These are phyloP conservation scores for Botryosphaeria agaves DNA, from an alignment of 2,329 filamentous ascomycete genomes.

Conservation along the genomic window DNA sequence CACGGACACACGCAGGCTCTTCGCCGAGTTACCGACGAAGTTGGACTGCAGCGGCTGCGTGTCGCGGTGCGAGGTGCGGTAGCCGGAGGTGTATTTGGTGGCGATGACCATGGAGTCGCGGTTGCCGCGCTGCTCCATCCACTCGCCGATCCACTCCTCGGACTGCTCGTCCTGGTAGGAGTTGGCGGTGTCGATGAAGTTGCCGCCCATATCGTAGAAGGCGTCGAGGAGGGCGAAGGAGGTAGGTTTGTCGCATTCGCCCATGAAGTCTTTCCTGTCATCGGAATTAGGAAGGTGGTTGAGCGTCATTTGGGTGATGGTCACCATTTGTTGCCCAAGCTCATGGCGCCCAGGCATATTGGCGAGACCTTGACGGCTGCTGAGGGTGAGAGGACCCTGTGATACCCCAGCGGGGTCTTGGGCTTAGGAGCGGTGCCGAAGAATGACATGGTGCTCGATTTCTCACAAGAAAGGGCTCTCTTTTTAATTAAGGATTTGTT, in stretches of 20 bases:
- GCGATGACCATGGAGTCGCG: slow-evolving; percentile 24
- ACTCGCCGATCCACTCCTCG: slow-evolving; percentile 26
- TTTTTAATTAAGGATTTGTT: no score
- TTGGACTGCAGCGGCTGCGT: slow-evolving; percentile 20
- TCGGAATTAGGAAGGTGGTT: no score
- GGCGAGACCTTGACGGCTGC: slow-evolving; percentile 15
- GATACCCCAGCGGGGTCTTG: slow-evolving; percentile 5
- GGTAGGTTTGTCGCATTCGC: slow-evolving; percentile 43
- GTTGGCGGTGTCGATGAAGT: slow-evolving; percentile 49
- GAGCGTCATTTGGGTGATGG: no score
- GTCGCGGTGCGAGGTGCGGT: slow-evolving; percentile 9
- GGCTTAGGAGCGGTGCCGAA: slow-evolving; percentile 6
- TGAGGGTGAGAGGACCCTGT: slow-evolving; percentile 5
- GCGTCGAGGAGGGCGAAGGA: slow-evolving; percentile 49
- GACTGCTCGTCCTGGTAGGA: slow-evolving; percentile 23
- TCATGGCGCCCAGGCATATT: slow-evolving; percentile 42
- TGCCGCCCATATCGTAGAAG: slow-evolving; percentile 48
- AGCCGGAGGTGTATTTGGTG: slow-evolving; percentile 20
- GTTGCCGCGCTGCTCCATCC: slow-evolving; percentile 19
- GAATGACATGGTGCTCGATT: slow-evolving; percentile 6
- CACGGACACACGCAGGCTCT: slow-evolving; percentile 37
- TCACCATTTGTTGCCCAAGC: slow-evolving; percentile 44
- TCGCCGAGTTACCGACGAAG: slow-evolving; percentile 41
- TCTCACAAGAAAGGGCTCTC: no score
- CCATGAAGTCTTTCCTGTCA: slow-evolving; percentile 41